Conservation (phyloP, 1,139 yeast species). For the Barnettozyma hawaiiensis region DNA sequence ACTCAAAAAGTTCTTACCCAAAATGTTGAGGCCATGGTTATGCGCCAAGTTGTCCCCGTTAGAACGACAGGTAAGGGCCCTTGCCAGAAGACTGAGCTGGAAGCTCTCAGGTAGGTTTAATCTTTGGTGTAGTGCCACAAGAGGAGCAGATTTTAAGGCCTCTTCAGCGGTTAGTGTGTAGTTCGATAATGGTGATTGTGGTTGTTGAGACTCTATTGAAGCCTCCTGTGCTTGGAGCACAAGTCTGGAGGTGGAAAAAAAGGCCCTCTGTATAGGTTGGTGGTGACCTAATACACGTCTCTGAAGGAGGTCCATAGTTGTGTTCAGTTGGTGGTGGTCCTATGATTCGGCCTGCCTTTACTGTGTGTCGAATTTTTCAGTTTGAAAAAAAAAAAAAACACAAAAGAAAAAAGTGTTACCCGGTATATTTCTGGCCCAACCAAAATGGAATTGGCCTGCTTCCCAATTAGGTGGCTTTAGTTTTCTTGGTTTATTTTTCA, state of each 20-base stretch:
- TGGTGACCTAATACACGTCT: conserved; percentile 7
- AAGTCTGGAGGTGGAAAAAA: conserved; percentile 12
- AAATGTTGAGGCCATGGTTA: conserved; percentile 72
- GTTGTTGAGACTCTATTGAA: background rate
- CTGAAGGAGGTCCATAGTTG: conserved; percentile 6
- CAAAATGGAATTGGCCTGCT: too few species aligned
- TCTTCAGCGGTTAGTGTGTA: conserved; percentile 17
- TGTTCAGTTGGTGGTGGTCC: background rate
- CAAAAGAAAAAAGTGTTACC: background rate
- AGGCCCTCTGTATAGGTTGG: conserved; percentile 8
- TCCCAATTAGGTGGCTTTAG: too few species aligned
- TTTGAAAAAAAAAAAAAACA: conserved; percentile 4
- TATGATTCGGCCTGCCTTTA: background rate
- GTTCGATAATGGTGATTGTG: background rate
- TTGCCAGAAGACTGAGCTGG: conserved; percentile 66
- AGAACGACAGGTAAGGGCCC: conserved; percentile 59
- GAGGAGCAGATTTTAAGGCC: conserved; percentile 50
- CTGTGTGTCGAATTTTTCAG: conserved; percentile 8
- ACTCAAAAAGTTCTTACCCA: conserved; percentile 74
- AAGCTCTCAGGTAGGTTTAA: conserved; percentile 53
- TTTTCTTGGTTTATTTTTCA: too few species aligned
- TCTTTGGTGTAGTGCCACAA: conserved; percentile 78
- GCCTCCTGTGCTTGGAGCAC: conserved; percentile 5
- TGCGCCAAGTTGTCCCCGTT: conserved; percentile 49
- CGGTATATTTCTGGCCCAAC: background rate